phyloP scores from a whole-genome alignment of 331 rosid species.

The Quercus tomentella region DNA sequence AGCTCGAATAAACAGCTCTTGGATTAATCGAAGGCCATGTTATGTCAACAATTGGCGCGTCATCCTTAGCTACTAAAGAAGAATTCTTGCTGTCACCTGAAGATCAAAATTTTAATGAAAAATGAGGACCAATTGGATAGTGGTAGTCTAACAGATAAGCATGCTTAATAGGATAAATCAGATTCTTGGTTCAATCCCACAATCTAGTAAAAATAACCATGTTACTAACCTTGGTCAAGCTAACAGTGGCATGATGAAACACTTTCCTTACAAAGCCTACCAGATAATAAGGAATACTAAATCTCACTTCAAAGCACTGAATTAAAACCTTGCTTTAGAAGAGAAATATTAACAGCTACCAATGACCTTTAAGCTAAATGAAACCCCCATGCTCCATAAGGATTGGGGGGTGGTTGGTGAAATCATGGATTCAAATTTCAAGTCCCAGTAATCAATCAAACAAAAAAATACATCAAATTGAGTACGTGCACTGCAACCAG shows the following conservation, averaged over 20 bases:
- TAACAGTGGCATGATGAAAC: neutral
- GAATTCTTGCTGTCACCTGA: slow-evolving; percentile 40
- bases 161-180: neutral
- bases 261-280: neutral
- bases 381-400: too few species aligned
- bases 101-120: neutral
- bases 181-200: neutral
- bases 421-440: too few species aligned
- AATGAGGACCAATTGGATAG: neutral
- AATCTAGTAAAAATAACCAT: neutral
- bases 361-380: too few species aligned
- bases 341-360: too few species aligned
- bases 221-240: too few species aligned
- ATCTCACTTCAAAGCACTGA: too few species aligned
- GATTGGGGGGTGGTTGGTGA: too few species aligned
- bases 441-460: too few species aligned
- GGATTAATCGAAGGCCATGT: slow-evolving; percentile 44
- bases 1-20: slow-evolving; percentile 47
- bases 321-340: too few species aligned
- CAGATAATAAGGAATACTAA: neutral
- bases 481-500: too few species aligned
- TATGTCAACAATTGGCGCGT: slow-evolving; percentile 31
- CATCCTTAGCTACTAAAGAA: slow-evolving; percentile 27
- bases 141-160: neutral
- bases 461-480: too few species aligned